Evolutionary conservation across 176 grass and related monocot genomes (phyloP).

Genomic region (Juncus effusus): DNA sequence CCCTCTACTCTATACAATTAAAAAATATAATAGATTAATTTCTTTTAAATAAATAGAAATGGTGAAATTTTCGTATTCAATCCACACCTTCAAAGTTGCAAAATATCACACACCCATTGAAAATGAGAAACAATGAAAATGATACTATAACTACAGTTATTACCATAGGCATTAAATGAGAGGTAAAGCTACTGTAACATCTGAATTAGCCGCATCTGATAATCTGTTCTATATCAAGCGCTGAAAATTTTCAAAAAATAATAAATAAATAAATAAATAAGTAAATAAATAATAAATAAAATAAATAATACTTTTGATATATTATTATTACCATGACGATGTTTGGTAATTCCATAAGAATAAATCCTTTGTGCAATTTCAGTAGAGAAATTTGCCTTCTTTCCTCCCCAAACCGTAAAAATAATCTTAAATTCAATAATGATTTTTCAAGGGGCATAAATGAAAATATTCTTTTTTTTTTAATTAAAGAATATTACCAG

Average conservation of each 20-base stretch:
- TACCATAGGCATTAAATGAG: constrained; percentile 64
- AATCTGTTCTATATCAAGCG: constrained; percentile 95
- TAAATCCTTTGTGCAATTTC: constrained; percentile 93
- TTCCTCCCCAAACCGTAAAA: constrained; percentile 70
- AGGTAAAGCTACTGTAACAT: constrained; percentile 95
- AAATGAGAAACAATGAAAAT: too few species aligned
- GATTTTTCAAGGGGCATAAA: constrained; percentile 6
- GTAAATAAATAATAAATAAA: neutral
- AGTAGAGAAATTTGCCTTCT: constrained; percentile 96
- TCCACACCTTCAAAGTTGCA: too few species aligned
- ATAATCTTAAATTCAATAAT: neutral
- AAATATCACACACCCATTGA: too few species aligned
- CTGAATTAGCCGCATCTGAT: constrained; percentile 67
- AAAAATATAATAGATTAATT: too few species aligned
- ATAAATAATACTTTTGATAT: constrained; percentile 29
- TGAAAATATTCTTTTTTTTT: constrained; percentile 10
- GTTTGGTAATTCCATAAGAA: constrained; percentile 85
- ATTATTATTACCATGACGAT: constrained; percentile 72
- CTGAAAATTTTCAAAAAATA: constrained; percentile 32
- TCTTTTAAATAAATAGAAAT: neutral
- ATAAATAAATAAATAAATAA: too few species aligned
- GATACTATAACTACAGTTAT: too few species aligned
- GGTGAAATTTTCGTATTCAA: too few species aligned
- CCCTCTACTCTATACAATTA: constrained; percentile 57
- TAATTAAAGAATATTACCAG: neutral